These are phyloP conservation scores for Sporisorium sorghi DNA, from an alignment of 1,284 basidiomycete species.

Conservation along the genomic window DNA sequence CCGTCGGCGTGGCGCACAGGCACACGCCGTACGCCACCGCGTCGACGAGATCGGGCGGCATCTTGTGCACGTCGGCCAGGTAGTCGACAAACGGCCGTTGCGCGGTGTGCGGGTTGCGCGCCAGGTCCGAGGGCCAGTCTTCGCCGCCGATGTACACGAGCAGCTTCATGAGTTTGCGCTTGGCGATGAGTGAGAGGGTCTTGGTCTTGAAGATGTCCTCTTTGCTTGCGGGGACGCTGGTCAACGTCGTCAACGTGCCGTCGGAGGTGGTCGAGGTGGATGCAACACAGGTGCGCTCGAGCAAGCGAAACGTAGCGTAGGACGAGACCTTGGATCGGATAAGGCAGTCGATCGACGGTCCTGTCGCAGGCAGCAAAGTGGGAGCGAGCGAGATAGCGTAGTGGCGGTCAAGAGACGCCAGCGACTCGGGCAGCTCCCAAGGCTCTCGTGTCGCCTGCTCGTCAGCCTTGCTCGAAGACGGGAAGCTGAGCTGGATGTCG, in stretches of 20 bases:
- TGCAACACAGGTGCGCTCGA: constrained; percentile 73
- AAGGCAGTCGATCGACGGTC: constrained; percentile 82
- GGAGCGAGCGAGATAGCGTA: constrained; percentile 89
- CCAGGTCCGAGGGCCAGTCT: constrained; percentile 26
- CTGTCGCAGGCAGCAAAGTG: constrained; percentile 81
- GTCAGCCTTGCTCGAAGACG: constrained; percentile 7
- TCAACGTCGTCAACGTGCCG: constrained; percentile 12
- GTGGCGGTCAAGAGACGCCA: constrained; percentile 70
- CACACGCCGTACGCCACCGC: constrained; percentile 66
- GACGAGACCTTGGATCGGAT: constrained; percentile 86
- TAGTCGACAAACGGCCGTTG: constrained; percentile 71
- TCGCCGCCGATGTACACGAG: constrained; percentile 71
- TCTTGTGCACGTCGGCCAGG: constrained; percentile 75
- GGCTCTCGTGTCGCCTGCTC: constrained; percentile 9
- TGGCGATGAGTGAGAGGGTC: constrained; percentile 82
- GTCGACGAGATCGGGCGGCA: constrained; percentile 73
- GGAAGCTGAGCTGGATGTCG: constrained; percentile 28
- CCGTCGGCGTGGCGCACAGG: constrained; percentile 59
- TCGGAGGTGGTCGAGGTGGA: constrained; percentile 1
- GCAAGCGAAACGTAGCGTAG: constrained; percentile 87
- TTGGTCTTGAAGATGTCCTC: constrained; percentile 92
- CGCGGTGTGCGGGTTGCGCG: constrained; percentile 7
- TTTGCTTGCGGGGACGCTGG: constrained; percentile 84
- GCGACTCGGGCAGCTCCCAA: constrained; percentile 14
- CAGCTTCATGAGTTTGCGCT: constrained; percentile 92